Evolutionary conservation across 2,329 filamentous ascomycete species (phyloP), one percentile per base, ranked within the genome.

Genomic region (Neoascochyta sp.): DNA sequence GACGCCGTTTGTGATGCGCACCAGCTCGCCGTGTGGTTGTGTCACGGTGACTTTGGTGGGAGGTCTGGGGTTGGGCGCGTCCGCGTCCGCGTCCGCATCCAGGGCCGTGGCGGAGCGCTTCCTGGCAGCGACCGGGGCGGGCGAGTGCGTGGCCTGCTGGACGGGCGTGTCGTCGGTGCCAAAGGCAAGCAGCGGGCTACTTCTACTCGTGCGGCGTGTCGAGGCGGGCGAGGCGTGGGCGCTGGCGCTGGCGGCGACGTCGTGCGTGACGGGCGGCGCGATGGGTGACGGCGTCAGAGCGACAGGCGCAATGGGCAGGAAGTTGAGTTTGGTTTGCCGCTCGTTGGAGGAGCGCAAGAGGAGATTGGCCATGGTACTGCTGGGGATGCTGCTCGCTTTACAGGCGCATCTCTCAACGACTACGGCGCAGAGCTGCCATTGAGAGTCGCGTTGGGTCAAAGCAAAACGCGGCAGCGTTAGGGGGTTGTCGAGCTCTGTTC

Each of bases 1-100:
- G 29, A 66, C 62, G 34, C 66, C 66, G 47, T 70, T 69, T 33
- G 65, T 58, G 13, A 63, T 63, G 48, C 63, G 57, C 21, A 66
- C 41, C 23, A 70, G 45, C 29, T 57, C 54, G 32, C 62, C 65
- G 50, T 67, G 61, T 29, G 66, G 65, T 43, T 66, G 58, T 50
- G 62, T 58, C 36, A 66, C 57, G 31, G 61, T 62, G 45, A 68
- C 50, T 38, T 62, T 65, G 42, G 58, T 64, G 16, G 66, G 68
- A 25, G 67, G 66, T 48, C 50, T 51, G 30, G 54, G 41, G n/a
- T n/a, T n/a, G n/a, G n/a, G n/a, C n/a, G n/a, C n/a, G n/a, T n/a
- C n/a, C 34, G 52, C 45, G 27, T 43, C 21, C 16, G 34, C 29
- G 20, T 43, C 38, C 45, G 48, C 44, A 39, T 59, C 54, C 26